A percentile compares a stretch with the other conserved stretches of the same genome.
Evolutionary conservation across 768 basidiomycete genomes (phyloP).

Genomic region (Rhodotorula taiwanensis): DNA sequence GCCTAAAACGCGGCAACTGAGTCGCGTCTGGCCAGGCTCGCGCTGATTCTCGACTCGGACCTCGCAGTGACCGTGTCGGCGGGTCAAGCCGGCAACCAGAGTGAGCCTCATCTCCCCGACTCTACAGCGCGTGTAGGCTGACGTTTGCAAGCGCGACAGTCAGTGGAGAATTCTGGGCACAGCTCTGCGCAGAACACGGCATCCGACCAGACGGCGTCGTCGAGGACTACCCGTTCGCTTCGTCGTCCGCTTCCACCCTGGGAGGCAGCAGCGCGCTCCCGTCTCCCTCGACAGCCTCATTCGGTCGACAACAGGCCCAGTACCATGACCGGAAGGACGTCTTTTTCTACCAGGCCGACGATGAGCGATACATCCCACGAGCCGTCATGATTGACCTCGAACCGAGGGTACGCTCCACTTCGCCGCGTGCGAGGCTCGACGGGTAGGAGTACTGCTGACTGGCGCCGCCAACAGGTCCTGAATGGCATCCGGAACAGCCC

Average conservation of each 20-base stretch:
- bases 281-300: constrained; percentile 4
- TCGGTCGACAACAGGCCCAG: not conserved
- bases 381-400: constrained; percentile 95
- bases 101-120: constrained; percentile 49
- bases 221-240: constrained; percentile 73
- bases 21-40: no score
- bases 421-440: no score
- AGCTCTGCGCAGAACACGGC: constrained; percentile 95
- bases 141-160: no score
- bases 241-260: constrained; percentile 4
- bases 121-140: not conserved
- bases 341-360: constrained; percentile 99
- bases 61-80: constrained; percentile 63
- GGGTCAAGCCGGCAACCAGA: constrained; percentile 89
- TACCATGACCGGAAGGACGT: constrained; percentile 83
- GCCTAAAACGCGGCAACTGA: no score
- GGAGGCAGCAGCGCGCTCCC: constrained; percentile 13
- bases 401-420: constrained; percentile 63
- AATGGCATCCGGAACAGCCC: constrained; percentile 77
- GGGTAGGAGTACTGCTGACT: no score
- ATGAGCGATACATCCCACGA: constrained; percentile 96
- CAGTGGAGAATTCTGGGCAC: constrained; percentile 97
- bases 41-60: not conserved
- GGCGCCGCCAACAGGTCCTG: constrained; percentile 62
- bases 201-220: constrained; percentile 92